Evolutionary conservation across 805 yeast genomes (phyloP).

Genomic region (Pichia scutulata): DNA sequence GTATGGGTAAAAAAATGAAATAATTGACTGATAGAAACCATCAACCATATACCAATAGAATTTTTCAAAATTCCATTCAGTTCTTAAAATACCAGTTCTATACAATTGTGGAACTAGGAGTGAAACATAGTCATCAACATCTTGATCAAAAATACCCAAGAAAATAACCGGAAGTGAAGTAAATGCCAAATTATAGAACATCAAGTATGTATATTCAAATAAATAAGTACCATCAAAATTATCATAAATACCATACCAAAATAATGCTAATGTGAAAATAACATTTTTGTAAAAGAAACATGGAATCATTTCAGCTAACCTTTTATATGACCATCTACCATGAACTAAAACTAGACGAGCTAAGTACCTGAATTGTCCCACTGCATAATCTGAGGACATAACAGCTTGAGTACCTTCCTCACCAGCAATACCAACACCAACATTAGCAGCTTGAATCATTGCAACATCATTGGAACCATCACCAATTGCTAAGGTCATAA

Average conservation of each 20-base stretch:
- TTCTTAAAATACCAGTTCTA: conserved; percentile 61
- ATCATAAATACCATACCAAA: conserved; percentile 72
- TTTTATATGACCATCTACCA: conserved; percentile 82
- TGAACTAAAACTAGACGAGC: conserved; percentile 63
- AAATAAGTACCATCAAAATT: conserved; percentile 76
- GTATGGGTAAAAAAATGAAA: conserved; percentile 70
- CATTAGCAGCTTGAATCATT: conserved; percentile 83
- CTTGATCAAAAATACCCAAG: conserved; percentile 75
- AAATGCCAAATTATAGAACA: conserved; percentile 76
- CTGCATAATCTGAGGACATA: conserved; percentile 81
- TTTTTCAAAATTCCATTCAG: conserved; percentile 63
- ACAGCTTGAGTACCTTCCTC: conserved; percentile 88
- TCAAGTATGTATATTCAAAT: conserved; percentile 70
- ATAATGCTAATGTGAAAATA: conserved; percentile 62
- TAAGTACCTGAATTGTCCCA: conserved; percentile 74
- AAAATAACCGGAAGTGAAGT: conserved; percentile 77
- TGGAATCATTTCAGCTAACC: conserved; percentile 79
- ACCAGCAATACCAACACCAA: conserved; percentile 87
- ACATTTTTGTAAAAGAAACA: conserved; percentile 75
- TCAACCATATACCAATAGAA: conserved; percentile 71
- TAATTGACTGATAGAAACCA: conserved; percentile 67
- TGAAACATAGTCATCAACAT: conserved; percentile 63
- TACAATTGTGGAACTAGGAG: conserved; percentile 69
- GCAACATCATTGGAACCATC: conserved; percentile 90
- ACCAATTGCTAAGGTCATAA: conserved; percentile 82